phyloP scores from a whole-genome alignment of 371 early-diverging fungal genomes.

The Haplosporangium sp. region DNA sequence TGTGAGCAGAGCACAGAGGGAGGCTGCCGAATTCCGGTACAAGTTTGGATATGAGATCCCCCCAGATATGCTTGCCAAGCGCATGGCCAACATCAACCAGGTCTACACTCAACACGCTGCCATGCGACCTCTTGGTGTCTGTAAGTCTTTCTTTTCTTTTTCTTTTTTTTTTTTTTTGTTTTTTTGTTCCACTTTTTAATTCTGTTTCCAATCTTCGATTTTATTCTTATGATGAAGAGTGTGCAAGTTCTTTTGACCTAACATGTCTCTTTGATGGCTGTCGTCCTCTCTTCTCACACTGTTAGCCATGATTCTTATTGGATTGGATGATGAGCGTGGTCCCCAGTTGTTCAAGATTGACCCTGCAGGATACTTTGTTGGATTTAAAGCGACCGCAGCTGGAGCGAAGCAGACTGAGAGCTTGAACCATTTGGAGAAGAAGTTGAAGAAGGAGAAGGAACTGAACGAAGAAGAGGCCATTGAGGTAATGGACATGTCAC shows the following conservation, averaged over 20 bases:
- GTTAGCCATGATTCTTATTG: slow-evolving; percentile 95
- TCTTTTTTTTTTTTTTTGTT: not conserved
- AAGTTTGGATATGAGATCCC: slow-evolving; percentile 98
- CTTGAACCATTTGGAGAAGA: slow-evolving; percentile 96
- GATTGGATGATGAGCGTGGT: slow-evolving; percentile 94
- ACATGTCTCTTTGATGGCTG: not conserved
- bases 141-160: slow-evolving; percentile 65
- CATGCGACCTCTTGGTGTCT: slow-evolving; percentile 97
- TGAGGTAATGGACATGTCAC: slow-evolving; percentile 73
- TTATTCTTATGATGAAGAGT: too few relatives aligned
- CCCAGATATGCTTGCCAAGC: slow-evolving; percentile 95
- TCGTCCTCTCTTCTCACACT: too few relatives aligned
- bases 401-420: slow-evolving; percentile 99
- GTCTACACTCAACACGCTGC: slow-evolving; percentile 99
- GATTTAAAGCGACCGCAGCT: slow-evolving; percentile 95
- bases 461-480: slow-evolving; percentile 88
- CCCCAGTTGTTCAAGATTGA: slow-evolving; percentile 97
- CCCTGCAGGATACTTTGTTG: slow-evolving; percentile 98
- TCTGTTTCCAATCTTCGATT: too few relatives aligned
- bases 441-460: slow-evolving; percentile 89
- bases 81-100: slow-evolving; percentile 97
- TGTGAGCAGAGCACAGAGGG: slow-evolving; percentile 91
- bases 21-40: slow-evolving; percentile 98
- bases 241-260: not conserved
- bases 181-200: too few relatives aligned